Evolutionary conservation across 2,329 filamentous ascomycete species (phyloP).

Genomic region (Colletotrichum sp.): DNA sequence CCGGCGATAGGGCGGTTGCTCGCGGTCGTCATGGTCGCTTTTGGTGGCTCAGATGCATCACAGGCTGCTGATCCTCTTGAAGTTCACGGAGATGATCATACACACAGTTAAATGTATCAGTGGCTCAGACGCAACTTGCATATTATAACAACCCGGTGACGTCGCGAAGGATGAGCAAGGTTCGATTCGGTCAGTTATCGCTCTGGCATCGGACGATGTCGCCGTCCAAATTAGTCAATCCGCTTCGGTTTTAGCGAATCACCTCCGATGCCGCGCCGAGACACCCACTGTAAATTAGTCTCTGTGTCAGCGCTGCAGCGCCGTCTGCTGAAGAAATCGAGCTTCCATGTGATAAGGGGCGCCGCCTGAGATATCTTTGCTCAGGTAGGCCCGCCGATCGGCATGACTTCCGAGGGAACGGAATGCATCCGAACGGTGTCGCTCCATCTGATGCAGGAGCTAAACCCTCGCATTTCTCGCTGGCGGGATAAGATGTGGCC

Average conservation of each 20-base stretch:
- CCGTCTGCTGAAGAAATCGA: not conserved
- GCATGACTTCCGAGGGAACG: not conserved
- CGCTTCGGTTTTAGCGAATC: not conserved
- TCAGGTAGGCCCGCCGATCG: not conserved
- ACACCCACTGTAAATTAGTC: not conserved
- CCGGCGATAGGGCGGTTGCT: not conserved
- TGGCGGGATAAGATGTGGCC: not conserved
- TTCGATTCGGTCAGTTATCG: not conserved
- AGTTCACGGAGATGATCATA: not conserved
- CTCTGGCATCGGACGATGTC: not conserved
- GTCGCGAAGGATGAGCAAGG: not conserved
- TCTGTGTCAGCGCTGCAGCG: not conserved
- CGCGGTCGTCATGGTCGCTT: not conserved
- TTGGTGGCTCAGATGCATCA: not conserved
- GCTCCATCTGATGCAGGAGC: not conserved
- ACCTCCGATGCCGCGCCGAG: slow-evolving; percentile 2
- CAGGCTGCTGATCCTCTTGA: not conserved
- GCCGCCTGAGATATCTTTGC: not conserved
- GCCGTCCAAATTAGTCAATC: not conserved
- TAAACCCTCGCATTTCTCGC: not conserved
- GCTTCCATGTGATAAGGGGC: not conserved
- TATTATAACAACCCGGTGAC: not conserved
- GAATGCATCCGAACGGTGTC: not conserved
- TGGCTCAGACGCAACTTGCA: not conserved
- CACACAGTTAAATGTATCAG: not conserved